Evolutionary conservation across 129 eudicot genomes (phyloP).

Genomic region (Arctium lappa): DNA sequence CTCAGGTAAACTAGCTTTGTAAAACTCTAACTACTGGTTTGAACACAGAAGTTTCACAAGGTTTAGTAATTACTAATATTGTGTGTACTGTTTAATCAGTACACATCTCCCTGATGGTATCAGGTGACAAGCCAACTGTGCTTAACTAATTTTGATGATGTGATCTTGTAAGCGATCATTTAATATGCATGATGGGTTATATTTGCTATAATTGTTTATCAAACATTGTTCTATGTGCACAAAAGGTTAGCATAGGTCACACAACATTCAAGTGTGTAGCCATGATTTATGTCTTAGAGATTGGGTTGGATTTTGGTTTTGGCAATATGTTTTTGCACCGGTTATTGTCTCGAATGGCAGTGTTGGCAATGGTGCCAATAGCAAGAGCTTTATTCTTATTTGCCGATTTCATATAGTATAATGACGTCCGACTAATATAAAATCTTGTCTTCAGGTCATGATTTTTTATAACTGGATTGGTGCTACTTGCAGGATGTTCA

Average conservation of each 20-base stretch:
- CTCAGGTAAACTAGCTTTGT: background rate
- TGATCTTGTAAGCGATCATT: background rate
- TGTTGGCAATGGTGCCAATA: too few species aligned
- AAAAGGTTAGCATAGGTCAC: too few species aligned
- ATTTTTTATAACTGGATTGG: conserved; percentile 12
- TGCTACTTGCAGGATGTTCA: conserved; percentile 77
- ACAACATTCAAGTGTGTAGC: too few species aligned
- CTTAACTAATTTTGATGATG: background rate
- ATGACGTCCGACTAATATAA: background rate
- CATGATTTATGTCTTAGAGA: too few species aligned
- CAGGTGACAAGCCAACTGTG: background rate
- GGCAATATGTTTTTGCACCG: background rate
- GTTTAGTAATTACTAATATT: background rate
- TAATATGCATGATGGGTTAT: background rate
- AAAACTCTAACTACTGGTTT: background rate
- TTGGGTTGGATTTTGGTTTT: too few species aligned
- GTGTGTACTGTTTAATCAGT: background rate
- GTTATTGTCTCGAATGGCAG: background rate
- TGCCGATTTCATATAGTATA: background rate
- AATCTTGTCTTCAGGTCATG: background rate
- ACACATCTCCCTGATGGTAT: background rate
- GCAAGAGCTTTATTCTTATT: too few species aligned
- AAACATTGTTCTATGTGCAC: too few species aligned
- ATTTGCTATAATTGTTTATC: too few species aligned
- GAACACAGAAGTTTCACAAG: background rate